Base-by-base conservation (phyloP, 805 yeast genomes). In the Suhomyces prunicola region DNA sequence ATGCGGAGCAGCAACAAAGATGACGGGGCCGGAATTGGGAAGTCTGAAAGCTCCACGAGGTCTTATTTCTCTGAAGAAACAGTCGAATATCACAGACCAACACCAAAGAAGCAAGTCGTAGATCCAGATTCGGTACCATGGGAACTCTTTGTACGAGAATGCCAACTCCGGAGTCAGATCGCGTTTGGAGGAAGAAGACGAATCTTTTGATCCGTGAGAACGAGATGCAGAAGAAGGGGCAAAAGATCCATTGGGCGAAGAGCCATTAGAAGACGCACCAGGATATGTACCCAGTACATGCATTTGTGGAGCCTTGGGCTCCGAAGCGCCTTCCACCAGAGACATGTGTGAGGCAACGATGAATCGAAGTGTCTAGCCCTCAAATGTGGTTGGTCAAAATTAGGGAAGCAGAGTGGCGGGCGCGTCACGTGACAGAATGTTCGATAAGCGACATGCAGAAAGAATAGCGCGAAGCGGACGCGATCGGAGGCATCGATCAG, bases 1-100 rank as follows among this genome's bases (percentile, higher is more conserved):
- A 73, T 93, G 99, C 1, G 98, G 98, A 2, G 97, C 99, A 9
- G 94, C 96, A 35, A 94, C 98, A 57, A 94, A 86, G 51, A 93
- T 87, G 7, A 91, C 86, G 0, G 98, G 93, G 0, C 97, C 97
- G 8, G 79, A 69, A 29, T 79, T 76, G 0, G 87, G 87, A 33
- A 85, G 64, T 47, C 84, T 80, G 71, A 83, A 90, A 1, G 96
- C 90, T 1, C 97, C 97, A 54, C 98, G 79, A 3, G 94, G 84
- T 50, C 90, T 79, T 57, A 93, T 90, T 65, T 92, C 97, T 54
- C 98, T 73, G 72, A 93, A 93, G 74, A 93, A 93, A 48, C 81
- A 79, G 57, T 81, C 85, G 59, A 81, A 73, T 10, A 71, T 62
- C 42, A 75, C 68, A 13, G 71, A 57, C 42, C 72, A 66, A 24